Conservation (phyloP, 164 flowering plant genomes). For the Platanus orientalis region DNA sequence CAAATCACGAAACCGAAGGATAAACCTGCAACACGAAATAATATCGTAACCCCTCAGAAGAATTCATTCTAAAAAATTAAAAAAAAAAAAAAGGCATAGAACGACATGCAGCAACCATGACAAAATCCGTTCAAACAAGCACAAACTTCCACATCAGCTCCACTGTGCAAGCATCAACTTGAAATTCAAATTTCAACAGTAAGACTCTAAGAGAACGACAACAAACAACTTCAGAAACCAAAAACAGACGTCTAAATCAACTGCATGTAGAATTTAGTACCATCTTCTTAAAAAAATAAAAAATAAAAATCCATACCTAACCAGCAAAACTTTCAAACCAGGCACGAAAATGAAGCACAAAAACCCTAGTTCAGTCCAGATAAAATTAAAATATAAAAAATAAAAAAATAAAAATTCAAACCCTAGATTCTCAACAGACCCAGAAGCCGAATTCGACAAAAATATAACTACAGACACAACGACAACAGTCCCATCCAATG, state of each 20-base stretch:
- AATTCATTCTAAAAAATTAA: too few species aligned
- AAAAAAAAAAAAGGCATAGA: too few species aligned
- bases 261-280: background rate
- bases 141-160: background rate
- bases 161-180: background rate
- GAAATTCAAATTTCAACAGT: background rate
- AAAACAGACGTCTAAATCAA: background rate
- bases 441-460: background rate
- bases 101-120: too few species aligned
- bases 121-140: background rate
- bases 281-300: background rate
- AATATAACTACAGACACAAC: background rate
- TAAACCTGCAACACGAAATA: background rate
- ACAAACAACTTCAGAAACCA: background rate
- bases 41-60: too few species aligned
- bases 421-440: background rate
- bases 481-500: background rate
- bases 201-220: background rate
- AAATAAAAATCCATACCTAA: background rate
- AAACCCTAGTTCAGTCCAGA: constrained; percentile 6
- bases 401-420: background rate
- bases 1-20: background rate
- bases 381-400: background rate
- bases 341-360: background rate
- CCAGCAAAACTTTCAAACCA: background rate